Conservation (phyloP, 495 filamentous ascomycete genomes). For the Neurospora sublineolata region DNA sequence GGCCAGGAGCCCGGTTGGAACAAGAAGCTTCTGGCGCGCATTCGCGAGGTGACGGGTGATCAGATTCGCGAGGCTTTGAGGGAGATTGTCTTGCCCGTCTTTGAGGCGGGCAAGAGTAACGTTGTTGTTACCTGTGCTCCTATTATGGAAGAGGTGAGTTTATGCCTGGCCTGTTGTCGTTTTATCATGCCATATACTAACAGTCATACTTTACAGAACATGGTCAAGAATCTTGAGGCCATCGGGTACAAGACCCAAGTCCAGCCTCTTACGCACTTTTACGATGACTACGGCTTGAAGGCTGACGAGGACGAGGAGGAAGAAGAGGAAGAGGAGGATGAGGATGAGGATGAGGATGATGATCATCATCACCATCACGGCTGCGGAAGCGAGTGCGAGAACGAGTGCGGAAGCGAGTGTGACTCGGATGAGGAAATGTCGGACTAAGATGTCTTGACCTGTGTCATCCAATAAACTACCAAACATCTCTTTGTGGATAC, state of each 20-base stretch:
- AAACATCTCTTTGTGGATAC: neutral
- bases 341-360: slow-evolving; percentile 45
- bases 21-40: slow-evolving; percentile 59
- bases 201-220: slow-evolving; percentile 35
- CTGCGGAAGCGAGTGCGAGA: neutral
- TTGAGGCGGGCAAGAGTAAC: slow-evolving; percentile 65
- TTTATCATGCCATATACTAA: slow-evolving; percentile 11
- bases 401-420: neutral
- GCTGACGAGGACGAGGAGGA: slow-evolving; percentile 55
- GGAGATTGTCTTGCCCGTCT: slow-evolving; percentile 66
- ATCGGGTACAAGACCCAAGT: slow-evolving; percentile 70
- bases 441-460: neutral
- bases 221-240: slow-evolving; percentile 57
- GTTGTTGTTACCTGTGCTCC: slow-evolving; percentile 81
- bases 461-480: neutral
- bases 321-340: slow-evolving; percentile 53
- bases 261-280: slow-evolving; percentile 65
- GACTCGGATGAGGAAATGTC: neutral
- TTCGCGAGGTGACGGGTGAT: slow-evolving; percentile 62
- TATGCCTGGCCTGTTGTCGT: neutral
- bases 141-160: slow-evolving; percentile 68
- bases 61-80: slow-evolving; percentile 66
- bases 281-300: slow-evolving; percentile 84
- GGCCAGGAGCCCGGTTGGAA: slow-evolving; percentile 70
- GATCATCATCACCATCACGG: slow-evolving; percentile 10